Evolutionary conservation across 1,284 basidiomycete genomes (phyloP), one percentile per base, ranked within the genome.

Genomic region (Apiotrichum sp.): DNA sequence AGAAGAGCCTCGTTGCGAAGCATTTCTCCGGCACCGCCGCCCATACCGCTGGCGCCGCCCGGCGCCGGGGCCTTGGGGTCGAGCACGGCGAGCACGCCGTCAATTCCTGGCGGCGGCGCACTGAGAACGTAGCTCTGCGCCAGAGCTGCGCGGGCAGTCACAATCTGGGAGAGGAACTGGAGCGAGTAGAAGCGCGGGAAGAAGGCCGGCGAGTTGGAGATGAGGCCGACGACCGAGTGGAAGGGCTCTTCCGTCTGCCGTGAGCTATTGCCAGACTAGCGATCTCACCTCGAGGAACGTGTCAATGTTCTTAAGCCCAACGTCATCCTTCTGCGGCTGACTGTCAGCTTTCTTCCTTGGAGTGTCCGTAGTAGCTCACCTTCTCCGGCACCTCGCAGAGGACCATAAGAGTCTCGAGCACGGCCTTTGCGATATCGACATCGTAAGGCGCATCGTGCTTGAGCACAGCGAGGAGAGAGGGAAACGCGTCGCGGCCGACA

Each of bases 131-230:
- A 91, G 34, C 82, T 82, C 75, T 98, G 96, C 5, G 96, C 85
- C 33, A 82, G 78, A 48, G 86, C 82, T 16, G 91, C 82, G 47
- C 93, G 80, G 72, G 92, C 87, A 67, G 86, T 83, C 58, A 95
- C 78, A 47, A 98, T 79, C 16, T 83, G 84, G 14, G 85, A 83
- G 44, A 98, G 81, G 63, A 90, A 84, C 71, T 97, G 90, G 9
- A 98, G 81, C 4, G 89, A 84, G 47, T 87, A 85, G 75, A 91
- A 92, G 29, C 93, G 86, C 41, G 87, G 84, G 74, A 96, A 95
- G 78, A 96, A 96, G 9, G 75, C 73, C 6, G 71, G 69, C 3
- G 75, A 74, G 52, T 61, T 65, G 38, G 79, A 83, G n/a, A 95
- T 80, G 44, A 98, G 80, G 1, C 82, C 76, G 59, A 98, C 85